phyloP scores from a whole-genome alignment of 306 rosid species.

The Abrus pulchellus region DNA sequence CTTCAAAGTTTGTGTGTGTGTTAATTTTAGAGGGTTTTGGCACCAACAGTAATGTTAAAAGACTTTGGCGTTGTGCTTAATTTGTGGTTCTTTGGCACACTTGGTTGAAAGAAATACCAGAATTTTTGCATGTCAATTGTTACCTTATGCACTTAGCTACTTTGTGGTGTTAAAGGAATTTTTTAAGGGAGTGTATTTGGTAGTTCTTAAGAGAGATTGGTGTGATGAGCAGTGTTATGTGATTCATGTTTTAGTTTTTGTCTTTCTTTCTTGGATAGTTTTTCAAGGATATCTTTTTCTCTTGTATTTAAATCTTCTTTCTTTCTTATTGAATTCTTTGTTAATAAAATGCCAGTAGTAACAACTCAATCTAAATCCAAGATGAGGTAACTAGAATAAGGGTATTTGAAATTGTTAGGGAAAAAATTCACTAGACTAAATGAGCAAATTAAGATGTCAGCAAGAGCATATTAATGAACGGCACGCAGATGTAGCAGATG shows the following conservation, averaged over 20 bases:
- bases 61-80: not conserved
- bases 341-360: not conserved
- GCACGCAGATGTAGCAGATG: conserved; percentile 16
- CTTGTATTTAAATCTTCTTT: not conserved
- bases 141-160: not conserved
- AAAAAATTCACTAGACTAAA: not conserved
- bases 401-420: conserved; percentile 20
- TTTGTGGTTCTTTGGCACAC: not conserved
- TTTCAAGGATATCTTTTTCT: not conserved
- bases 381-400: conserved; percentile 12
- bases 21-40: not conserved
- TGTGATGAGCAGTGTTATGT: too few species aligned
- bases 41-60: not conserved
- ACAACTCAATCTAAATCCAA: conserved; percentile 22
- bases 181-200: not conserved
- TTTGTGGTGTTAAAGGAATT: not conserved
- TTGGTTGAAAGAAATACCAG: not conserved
- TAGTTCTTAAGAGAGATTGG: not conserved
- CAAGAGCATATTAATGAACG: conserved; percentile 14
- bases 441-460: conserved; percentile 34
- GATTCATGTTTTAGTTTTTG: not conserved
- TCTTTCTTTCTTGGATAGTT: not conserved
- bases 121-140: not conserved
- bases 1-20: not conserved
- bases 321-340: not conserved